These are phyloP conservation scores for Syzygium jambos DNA, from an alignment of 345 rosid genomes.

Conservation along the genomic window DNA sequence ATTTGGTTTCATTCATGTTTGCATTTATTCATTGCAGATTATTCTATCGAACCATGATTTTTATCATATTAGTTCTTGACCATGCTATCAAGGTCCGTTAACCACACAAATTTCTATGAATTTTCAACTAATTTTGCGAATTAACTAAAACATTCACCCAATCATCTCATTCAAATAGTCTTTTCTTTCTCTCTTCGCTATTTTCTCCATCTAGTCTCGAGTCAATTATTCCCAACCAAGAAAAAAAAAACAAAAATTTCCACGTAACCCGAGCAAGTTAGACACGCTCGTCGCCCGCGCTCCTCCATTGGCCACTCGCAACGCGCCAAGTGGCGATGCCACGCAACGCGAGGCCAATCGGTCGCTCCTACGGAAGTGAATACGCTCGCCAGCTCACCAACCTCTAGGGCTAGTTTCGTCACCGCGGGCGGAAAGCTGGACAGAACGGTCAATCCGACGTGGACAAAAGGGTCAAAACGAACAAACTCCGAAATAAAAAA, in stretches of 20 bases:
- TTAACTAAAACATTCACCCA: background rate
- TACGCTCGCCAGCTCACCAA: background rate
- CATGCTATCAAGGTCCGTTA: background rate
- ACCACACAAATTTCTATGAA: background rate
- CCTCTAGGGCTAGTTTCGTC: background rate
- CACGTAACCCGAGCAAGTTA: background rate
- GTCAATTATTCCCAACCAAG: background rate
- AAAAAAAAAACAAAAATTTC: background rate
- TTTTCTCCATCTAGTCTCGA: background rate
- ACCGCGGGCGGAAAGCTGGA: background rate
- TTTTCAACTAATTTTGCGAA: background rate
- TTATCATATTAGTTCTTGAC: background rate
- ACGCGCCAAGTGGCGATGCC: slow-evolving; percentile 8
- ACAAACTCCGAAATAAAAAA: background rate
- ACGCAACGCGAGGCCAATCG: slow-evolving; percentile 3
- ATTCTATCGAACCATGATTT: background rate
- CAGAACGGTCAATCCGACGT: background rate
- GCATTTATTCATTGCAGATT: background rate
- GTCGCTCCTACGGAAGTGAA: background rate
- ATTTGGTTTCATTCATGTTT: background rate
- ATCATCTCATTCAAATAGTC: background rate
- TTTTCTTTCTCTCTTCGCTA: background rate
- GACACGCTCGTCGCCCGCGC: background rate
- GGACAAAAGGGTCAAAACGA: background rate
- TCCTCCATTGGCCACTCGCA: background rate